phyloP scores from a whole-genome alignment of 352 stramenopile species.

The Globisporangium uncinulatum region DNA sequence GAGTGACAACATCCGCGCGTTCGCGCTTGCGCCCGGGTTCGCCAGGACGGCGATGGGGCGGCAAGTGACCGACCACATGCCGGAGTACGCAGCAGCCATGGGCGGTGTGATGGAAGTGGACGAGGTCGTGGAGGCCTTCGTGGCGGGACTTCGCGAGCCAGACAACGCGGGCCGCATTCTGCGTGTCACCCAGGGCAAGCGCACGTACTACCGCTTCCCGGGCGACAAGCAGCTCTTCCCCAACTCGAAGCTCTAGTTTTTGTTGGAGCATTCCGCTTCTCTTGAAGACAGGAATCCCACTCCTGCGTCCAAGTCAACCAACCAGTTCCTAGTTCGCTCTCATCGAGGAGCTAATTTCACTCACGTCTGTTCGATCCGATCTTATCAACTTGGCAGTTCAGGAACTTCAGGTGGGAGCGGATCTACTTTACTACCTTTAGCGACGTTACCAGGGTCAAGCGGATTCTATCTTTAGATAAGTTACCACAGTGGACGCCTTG shows the following conservation, averaged over 20 bases:
- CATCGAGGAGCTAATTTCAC: too few relatives aligned
- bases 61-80: not conserved
- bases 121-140: slow-evolving; percentile 51
- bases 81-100: slow-evolving; percentile 7
- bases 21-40: slow-evolving; percentile 20
- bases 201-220: slow-evolving; percentile 51
- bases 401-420: too few relatives aligned
- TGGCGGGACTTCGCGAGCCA: slow-evolving; percentile 33
- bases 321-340: too few relatives aligned
- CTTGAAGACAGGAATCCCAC: too few relatives aligned
- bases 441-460: too few relatives aligned
- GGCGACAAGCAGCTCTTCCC: slow-evolving; percentile 66
- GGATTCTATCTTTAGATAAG: too few relatives aligned
- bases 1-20: slow-evolving; percentile 56
- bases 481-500: too few relatives aligned
- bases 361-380: too few relatives aligned
- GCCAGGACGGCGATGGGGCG: slow-evolving; percentile 22
- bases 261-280: too few relatives aligned
- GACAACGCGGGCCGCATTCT: slow-evolving; percentile 43
- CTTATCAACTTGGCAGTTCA: too few relatives aligned
- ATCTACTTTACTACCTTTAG: too few relatives aligned
- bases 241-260: slow-evolving; percentile 47
- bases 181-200: slow-evolving; percentile 30
- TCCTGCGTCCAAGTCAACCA: too few relatives aligned
- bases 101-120: slow-evolving; percentile 38